Base-by-base conservation (phyloP, 176 grass and related monocot genomes). In the Aegilops sharonensis region DNA sequence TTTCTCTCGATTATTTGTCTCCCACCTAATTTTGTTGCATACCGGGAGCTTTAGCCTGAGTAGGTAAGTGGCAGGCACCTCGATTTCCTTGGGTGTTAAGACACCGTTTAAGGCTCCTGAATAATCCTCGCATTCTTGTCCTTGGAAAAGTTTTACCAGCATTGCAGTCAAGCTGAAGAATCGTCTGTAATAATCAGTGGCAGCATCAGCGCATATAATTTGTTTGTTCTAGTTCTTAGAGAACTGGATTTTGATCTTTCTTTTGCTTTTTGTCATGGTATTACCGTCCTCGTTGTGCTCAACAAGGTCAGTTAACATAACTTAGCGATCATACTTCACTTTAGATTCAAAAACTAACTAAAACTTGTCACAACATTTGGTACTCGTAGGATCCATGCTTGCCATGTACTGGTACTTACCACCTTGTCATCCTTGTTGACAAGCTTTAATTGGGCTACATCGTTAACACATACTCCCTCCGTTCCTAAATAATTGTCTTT, bases 81-180 rank as follows among this genome's bases (percentile, higher is more conserved):
- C 78, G 3, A 85, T 84, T 85, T 78, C 45, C 39, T 42, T 77
- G 86, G 32, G 52, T 56, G 69, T 82, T 80, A 4, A 47, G 75
- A 81, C 71, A 81, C 54, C 70, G 77, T 76, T 86, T 72, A 52
- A 81, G 71, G 81, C 62, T 64, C 56, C 63, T 20, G 71, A 91
- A 91, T 91, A 91, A 91, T 84, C 52, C 31, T 85, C 30, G 36
- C 70, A 64, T 85, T 85, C 75, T 48, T 80, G 69, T 77, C 71
- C 50, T 71, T 88, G 70, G 63, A 85, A 47, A 77, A 47, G 13
- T 82, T 85, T 47, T 72, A 82, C 60, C 64, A 85, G 68, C 71
- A 29, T 56, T 37, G 23, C 57, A 27, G 48, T 27, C 14, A 13
- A 54, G 14, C 30, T 27, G 24, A 79, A 85, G 23, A 76, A 66